These are phyloP conservation scores for Aspergillus haitiensis DNA, from an alignment of 495 filamentous ascomycete genomes.

Conservation along the genomic window DNA sequence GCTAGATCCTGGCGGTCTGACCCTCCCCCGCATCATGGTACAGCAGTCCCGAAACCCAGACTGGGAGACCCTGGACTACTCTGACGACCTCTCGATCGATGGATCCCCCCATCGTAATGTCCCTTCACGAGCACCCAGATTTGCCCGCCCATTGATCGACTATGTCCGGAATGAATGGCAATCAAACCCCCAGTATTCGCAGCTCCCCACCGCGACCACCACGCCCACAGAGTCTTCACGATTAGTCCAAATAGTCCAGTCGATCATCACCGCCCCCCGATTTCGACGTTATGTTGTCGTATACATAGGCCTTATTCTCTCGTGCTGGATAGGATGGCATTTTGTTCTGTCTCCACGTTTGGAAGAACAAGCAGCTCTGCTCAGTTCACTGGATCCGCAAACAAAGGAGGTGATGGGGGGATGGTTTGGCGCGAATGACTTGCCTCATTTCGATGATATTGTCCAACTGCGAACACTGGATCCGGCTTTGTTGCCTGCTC, in stretches of 20 bases:
- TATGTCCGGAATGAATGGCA: conserved; percentile 51
- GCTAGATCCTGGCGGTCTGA: background rate
- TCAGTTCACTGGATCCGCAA: conserved; percentile 38
- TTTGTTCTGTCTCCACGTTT: conserved; percentile 41
- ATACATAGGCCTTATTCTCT: conserved; percentile 41
- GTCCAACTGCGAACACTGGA: conserved; percentile 32
- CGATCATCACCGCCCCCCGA: conserved; percentile 44
- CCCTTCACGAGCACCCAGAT: conserved; percentile 19
- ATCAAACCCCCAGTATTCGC: conserved; percentile 27
- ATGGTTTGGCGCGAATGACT: conserved; percentile 51
- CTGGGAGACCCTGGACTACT: conserved; percentile 24
- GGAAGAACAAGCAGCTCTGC: conserved; percentile 38
- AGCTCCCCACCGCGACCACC: conserved; percentile 24
- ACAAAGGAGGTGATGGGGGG: conserved; percentile 35
- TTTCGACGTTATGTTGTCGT: conserved; percentile 50
- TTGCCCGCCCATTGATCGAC: conserved; percentile 45
- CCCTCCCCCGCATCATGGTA: background rate
- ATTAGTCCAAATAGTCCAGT: conserved; percentile 34
- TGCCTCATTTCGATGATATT: conserved; percentile 50
- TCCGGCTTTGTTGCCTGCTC: conserved; percentile 26
- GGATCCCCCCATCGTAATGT: conserved; percentile 14
- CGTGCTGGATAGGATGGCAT: conserved; percentile 43
- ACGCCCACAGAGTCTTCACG: conserved; percentile 24
- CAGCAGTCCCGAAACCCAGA: conserved; percentile 6
- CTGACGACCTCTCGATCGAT: conserved; percentile 25